Conservation (phyloP, 2,329 filamentous ascomycete species). For the Fusarium tanahbumbuense region DNA sequence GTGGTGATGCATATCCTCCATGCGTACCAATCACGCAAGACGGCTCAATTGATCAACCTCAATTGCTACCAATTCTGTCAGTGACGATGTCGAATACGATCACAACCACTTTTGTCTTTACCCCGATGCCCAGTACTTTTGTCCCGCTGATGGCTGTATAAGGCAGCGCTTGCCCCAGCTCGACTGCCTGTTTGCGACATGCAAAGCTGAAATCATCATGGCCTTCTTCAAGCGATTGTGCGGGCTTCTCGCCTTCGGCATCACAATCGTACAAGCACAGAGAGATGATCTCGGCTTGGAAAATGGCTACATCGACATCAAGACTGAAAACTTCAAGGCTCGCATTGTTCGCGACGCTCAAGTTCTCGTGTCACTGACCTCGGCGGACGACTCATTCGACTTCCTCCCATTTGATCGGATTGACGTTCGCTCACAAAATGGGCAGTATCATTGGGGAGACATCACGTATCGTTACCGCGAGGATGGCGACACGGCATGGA, state of each 20-base stretch:
- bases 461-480: slow-evolving; percentile 66
- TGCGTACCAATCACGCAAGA: background rate
- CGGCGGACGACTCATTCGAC: slow-evolving; percentile 59
- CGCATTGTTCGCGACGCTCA: slow-evolving; percentile 59
- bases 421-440: slow-evolving; percentile 58
- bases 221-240: background rate
- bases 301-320: slow-evolving; percentile 55
- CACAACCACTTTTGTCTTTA: background rate
- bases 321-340: slow-evolving; percentile 56
- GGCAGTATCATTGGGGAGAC: slow-evolving; percentile 69
- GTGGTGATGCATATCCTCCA: background rate
- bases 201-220: background rate
- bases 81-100: background rate
- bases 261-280: background rate
- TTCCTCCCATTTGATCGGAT: slow-evolving; percentile 67
- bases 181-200: background rate
- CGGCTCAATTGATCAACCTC: background rate
- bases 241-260: background rate
- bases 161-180: background rate
- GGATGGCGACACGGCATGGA: slow-evolving; percentile 56
- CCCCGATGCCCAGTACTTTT: background rate
- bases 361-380: slow-evolving; percentile 60
- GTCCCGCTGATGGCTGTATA: background rate
- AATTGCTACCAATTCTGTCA: background rate
- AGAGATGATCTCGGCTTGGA: slow-evolving; percentile 51